Base-by-base conservation (phyloP, 1,284 basidiomycete species). In the Phylloboletellus chloephorus region DNA sequence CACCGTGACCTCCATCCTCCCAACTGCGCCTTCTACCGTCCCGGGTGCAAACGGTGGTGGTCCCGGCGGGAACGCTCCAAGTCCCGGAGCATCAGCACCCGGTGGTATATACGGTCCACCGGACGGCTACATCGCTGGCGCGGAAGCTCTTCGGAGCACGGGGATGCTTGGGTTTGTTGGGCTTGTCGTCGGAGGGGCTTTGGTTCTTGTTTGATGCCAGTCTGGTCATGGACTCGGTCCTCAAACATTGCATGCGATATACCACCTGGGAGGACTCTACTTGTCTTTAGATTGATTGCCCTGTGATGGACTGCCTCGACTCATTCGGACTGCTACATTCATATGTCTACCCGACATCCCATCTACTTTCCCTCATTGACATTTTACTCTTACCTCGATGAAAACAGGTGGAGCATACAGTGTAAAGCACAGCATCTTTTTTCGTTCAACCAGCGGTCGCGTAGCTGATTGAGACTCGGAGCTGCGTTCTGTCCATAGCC, bases 61-160 rank as follows among this genome's bases (percentile, higher is more conserved):
- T 23, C 46, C 46, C 1, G 33, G 62, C 10, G 79, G 78, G 30
- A 74, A 73, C 21, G 75, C 73, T 5, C 70, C 72, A 12, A 68
- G 67, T 48, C 67, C 69, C 22, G 75, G 81, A 19, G 53, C 64
- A 28, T 47, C 51, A 21, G 62, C 35, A 24, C 9, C 66, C 3
- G 66, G 57, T 19, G 50, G 63, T 3, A 65, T 71, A 22, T 79
- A 70, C 48, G 82, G 83, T 19, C 83, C 83, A 28, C 66, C 69
- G 37, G 82, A 86, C 49, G 56, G 67, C 41, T 84, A 77, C 60
- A 78, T 76, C 46, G 72, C 80, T 13, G 72, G 67, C n/a, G 82
- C 76, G 9, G 50, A 65, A 4, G 60, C 67, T 2, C 63, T 79
- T 26, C 63, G 65, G 41, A 60, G 45, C 22, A 42, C 52, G 19